Percentiles rank a stretch among this genome's conserved stretches.
Conservation (phyloP, 2,329 filamentous ascomycete species). For the Sporothrix luriei region DNA sequence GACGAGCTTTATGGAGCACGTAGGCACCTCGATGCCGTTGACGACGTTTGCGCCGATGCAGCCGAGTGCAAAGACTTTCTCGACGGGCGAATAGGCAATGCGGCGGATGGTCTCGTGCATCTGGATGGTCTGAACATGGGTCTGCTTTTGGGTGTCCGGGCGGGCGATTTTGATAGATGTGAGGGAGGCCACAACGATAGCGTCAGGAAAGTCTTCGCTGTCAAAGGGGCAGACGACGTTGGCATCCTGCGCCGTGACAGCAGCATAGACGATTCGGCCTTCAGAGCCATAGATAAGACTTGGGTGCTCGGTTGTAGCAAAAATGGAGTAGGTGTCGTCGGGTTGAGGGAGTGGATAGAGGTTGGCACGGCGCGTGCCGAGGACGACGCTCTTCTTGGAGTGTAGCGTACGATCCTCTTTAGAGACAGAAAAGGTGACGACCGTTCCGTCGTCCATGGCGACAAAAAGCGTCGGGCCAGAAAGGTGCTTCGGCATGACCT, state of each 20-base stretch:
- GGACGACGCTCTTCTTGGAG: slow-evolving; percentile 75
- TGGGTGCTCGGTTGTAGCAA: slow-evolving; percentile 91
- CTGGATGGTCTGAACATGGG: slow-evolving; percentile 79
- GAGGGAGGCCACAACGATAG: slow-evolving; percentile 78
- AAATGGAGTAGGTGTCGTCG: slow-evolving; percentile 73
- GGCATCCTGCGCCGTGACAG: slow-evolving; percentile 86
- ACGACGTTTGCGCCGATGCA: slow-evolving; percentile 75
- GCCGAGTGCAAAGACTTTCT: slow-evolving; percentile 83
- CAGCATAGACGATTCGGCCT: slow-evolving; percentile 86
- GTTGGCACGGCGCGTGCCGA: slow-evolving; percentile 82
- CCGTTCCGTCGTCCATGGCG: slow-evolving; percentile 88
- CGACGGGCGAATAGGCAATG: slow-evolving; percentile 77
- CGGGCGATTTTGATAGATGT: slow-evolving; percentile 75
- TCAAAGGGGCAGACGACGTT: slow-evolving; percentile 82
- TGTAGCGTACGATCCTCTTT: slow-evolving; percentile 63
- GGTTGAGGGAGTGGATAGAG: slow-evolving; percentile 75
- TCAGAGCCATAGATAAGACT: slow-evolving; percentile 91
- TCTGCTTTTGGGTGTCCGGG: slow-evolving; percentile 82
- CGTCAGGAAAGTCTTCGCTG: slow-evolving; percentile 74
- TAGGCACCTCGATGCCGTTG: slow-evolving; percentile 71
- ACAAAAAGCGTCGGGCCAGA: slow-evolving; percentile 76
- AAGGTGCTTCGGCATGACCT: slow-evolving; percentile 65
- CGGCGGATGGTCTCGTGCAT: slow-evolving; percentile 82
- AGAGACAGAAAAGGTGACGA: slow-evolving; percentile 79
- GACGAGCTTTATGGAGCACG: slow-evolving; percentile 82